Evolutionary conservation across 192 early-diverging fungal species (phyloP).

Genomic region (Dissophora globulifera): DNA sequence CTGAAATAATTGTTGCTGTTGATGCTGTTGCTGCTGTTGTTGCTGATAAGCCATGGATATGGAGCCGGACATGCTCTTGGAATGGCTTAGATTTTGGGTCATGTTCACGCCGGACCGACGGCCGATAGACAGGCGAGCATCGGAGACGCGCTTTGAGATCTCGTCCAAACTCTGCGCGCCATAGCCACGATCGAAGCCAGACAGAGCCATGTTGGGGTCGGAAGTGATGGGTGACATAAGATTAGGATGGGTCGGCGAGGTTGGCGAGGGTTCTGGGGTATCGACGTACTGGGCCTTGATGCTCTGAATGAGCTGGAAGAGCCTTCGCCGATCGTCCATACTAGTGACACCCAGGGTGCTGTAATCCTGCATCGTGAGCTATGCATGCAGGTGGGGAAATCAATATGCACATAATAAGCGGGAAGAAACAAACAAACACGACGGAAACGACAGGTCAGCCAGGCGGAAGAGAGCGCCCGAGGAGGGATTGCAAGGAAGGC

Average conservation of each 20-base stretch:
- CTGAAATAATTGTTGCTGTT: constrained; percentile 30
- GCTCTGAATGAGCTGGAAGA: constrained; percentile 61
- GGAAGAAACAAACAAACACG: background rate
- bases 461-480: too few species aligned
- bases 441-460: background rate
- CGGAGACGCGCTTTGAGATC: constrained; percentile 29
- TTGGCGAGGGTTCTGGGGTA: constrained; percentile 29
- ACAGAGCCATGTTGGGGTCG: background rate
- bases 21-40: constrained; percentile 19
- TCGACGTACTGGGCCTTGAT: constrained; percentile 48
- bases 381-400: constrained; percentile 16
- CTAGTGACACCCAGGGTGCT: constrained; percentile 64
- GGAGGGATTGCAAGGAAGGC: background rate
- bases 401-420: background rate
- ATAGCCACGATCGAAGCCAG: constrained; percentile 37
- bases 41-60: constrained; percentile 29
- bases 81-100: constrained; percentile 21
- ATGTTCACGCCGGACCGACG: constrained; percentile 40
- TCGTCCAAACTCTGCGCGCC: constrained; percentile 16
- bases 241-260: constrained; percentile 5
- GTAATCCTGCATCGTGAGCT: constrained; percentile 87
- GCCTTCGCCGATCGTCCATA: constrained; percentile 66
- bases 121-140: constrained; percentile 45
- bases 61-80: constrained; percentile 41
- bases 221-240: too few species aligned